Evolutionary conservation across 179 eudicot species (phyloP).

Genomic region (Monotropa hypopitys): DNA sequence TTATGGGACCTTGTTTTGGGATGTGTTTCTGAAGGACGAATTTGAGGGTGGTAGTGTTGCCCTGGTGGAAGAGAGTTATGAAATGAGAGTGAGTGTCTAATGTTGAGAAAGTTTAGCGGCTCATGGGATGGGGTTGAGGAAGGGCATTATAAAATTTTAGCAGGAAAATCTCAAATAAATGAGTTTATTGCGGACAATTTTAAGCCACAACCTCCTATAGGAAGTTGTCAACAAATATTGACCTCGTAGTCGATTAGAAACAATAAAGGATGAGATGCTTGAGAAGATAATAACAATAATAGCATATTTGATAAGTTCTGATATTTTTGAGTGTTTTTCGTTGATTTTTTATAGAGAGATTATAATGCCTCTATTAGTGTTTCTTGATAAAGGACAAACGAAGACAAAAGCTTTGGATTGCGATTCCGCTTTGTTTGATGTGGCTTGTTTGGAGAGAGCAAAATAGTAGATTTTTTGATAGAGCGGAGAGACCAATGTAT

Average conservation of each 20-base stretch:
- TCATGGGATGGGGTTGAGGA: neutral
- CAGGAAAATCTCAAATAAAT: neutral
- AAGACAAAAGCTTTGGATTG: no score
- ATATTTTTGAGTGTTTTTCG: neutral
- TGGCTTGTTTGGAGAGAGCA: no score
- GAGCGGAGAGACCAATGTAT: no score
- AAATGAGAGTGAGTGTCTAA: neutral
- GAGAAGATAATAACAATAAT: neutral
- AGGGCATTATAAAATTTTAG: neutral
- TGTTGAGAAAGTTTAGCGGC: neutral
- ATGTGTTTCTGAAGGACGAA: neutral
- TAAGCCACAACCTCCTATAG: neutral
- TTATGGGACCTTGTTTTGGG: neutral
- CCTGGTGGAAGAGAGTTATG: neutral
- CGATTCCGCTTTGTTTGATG: no score
- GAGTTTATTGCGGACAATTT: neutral
- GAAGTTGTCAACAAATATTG: neutral
- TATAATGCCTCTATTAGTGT: neutral
- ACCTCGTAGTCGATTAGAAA: neutral
- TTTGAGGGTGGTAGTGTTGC: neutral
- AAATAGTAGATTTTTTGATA: no score
- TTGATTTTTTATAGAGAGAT: neutral
- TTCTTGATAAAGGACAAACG: neutral
- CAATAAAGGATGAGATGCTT: neutral
- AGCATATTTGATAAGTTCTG: neutral